Evolutionary conservation across 2,329 filamentous ascomycete species (phyloP), one percentile per base, ranked within the genome.

Genomic region (Fusarium sp.): DNA sequence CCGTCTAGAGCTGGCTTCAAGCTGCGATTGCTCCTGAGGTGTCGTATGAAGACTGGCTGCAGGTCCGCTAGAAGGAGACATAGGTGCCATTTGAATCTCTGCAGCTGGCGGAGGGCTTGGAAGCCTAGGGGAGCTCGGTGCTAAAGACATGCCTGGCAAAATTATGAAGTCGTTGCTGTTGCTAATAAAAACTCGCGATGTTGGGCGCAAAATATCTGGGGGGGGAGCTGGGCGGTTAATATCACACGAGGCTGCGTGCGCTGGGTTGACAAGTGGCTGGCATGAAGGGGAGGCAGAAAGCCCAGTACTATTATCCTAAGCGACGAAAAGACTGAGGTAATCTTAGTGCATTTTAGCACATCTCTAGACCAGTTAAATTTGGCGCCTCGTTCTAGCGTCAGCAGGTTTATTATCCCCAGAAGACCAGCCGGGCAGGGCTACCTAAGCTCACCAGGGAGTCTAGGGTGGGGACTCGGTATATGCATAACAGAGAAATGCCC

Each of bases 81-180:
- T 91, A 62, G 93, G 92, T 13, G 91, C 92, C 71, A 97, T 91
- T 84, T 98, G 95, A 75, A 97, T 96, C 83, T 99, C 96, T 70
- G 95, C 94, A 65, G 97, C 92, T 38, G 96, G 96, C 65, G 96
- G 96, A 68, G 96, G 96, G 82, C 95, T 98, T 67, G 96, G 96
- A 57, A 99, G 91, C 80, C 96, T 93, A 72, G 96, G 95, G 53
- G 95, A 98, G 83, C 90, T 95, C 71, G 93, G 92, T 76, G 89
- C 84, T 71, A 90, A 82, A 73, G 88, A 85, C 88, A 90, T 90
- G 73, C 74, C 82, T 36, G 39, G 57, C 33, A 53, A 51, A 58
- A 51, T 58, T 61, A 65, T 56, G 35, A 62, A 48, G 61, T 65
- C 44, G 68, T 45, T 48, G 55, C 47, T 61, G 68, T 45, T 48